A percentile compares a stretch with the other conserved stretches of the same genome.
Evolutionary conservation across 257 asterid genomes (phyloP).

Genomic region (Nicotiana obtusifolia): DNA sequence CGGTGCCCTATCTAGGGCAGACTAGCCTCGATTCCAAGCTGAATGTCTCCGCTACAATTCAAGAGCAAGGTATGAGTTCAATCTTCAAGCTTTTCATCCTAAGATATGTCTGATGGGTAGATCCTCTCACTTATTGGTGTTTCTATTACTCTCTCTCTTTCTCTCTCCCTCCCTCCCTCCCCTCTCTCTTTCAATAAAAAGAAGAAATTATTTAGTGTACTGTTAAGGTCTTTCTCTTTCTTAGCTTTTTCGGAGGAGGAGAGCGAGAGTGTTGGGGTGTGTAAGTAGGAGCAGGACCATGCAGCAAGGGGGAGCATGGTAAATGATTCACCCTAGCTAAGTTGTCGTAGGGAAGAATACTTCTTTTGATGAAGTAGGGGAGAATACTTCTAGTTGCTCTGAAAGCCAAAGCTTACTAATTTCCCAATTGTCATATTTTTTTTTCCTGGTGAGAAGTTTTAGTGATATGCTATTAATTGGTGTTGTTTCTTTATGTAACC

Average conservation of each 20-base stretch:
- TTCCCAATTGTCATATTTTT: not conserved
- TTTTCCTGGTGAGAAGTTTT: not conserved
- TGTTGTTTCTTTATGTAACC: too few relatives aligned
- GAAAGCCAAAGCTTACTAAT: not conserved
- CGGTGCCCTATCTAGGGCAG: slow-evolving; percentile 60
- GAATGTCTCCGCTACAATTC: slow-evolving; percentile 45
- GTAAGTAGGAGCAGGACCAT: not conserved
- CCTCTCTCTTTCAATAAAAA: too few relatives aligned
- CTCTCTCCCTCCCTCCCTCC: too few relatives aligned
- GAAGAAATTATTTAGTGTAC: not conserved
- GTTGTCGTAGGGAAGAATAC: not conserved
- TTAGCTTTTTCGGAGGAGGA: not conserved
- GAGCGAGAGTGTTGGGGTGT: not conserved
- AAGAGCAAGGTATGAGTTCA: slow-evolving; percentile 57
- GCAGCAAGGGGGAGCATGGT: not conserved
- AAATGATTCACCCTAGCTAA: not conserved
- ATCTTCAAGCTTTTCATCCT: not conserved
- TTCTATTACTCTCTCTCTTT: not conserved
- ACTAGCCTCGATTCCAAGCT: slow-evolving; percentile 51
- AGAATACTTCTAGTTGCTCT: not conserved
- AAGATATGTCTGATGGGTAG: not conserved
- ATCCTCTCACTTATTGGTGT: not conserved
- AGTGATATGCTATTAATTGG: not conserved
- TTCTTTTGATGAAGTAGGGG: not conserved
- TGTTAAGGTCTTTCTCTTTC: not conserved